Base-by-base conservation (phyloP, 2,329 filamentous ascomycete genomes). In the Incumbomyces lentus region DNA sequence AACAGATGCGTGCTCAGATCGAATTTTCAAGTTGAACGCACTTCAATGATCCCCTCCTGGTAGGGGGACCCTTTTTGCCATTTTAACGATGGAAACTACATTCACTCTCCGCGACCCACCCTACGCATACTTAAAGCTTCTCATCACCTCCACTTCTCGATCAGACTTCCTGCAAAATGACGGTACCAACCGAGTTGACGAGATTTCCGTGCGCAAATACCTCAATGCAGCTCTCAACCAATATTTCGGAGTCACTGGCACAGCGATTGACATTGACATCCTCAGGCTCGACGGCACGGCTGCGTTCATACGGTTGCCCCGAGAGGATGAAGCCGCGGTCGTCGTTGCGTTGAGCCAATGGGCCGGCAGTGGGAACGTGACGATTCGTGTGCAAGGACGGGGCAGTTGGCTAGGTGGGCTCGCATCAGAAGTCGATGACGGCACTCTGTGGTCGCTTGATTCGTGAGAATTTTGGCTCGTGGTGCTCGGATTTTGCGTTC, bases 251-350 rank as follows among this genome's bases (percentile, higher is more conserved):
- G 48, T 71, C 6, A 62, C 63, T 3, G 70, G 70, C 13, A 67
- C 68, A 2, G 61, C 68, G 12, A 71, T 73, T 33, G 56, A 68
- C 2, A 61, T 73, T 41, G 70, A 73, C 47, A 68, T 73, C 30
- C 55, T 72, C 12, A 68, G 69, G 38, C 54, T 68, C 14, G 58
- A 58, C 32, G 42, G 16, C 7, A 13, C 33, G 8, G 48, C 57
- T 22, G 49, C 65, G 6, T 73, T 69, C 68, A 63, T 72, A 12
- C 63, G 70, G 31, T 60, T 71, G 0, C 68, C 69, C 2, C 57
- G 63, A 22, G 65, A 68, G n/a, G 70, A 72, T 52, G 65, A 61
- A 6, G 52, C 60, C 1, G 65, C 63, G 17, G 66, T 72, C 12
- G 59, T 67, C 6, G 63, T 62, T 12, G 69, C 68, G 29, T 39